Percentiles rank a stretch among this genome's conserved stretches.
Evolutionary conservation across 164 flowering plant genomes (phyloP).

Genomic region (Umbilicus rupestris): DNA sequence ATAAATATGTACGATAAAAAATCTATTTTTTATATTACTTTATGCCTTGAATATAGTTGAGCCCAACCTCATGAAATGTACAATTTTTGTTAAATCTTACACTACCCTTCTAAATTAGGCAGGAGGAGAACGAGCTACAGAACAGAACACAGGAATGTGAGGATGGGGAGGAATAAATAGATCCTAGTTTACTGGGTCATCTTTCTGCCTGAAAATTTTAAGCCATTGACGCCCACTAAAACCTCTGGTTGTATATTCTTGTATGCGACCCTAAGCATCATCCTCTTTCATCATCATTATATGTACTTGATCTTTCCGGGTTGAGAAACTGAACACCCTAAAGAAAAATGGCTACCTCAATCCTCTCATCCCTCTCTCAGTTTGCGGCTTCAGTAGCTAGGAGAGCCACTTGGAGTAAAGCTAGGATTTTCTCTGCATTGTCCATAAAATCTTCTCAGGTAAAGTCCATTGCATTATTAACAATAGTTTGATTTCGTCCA

Average conservation of each 20-base stretch:
- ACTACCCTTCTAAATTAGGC: not conserved
- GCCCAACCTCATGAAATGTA: too few relatives aligned
- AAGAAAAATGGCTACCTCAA: not conserved
- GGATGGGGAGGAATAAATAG: not conserved
- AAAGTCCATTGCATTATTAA: not conserved
- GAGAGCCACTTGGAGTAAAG: not conserved
- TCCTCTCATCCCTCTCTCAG: not conserved
- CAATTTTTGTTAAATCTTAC: too few relatives aligned
- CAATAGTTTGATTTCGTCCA: too few relatives aligned
- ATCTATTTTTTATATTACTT: too few relatives aligned
- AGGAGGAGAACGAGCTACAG: too few relatives aligned
- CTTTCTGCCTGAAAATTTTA: not conserved
- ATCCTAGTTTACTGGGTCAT: not conserved
- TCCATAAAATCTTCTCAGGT: not conserved
- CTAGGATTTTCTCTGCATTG: not conserved
- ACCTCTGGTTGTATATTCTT: not conserved
- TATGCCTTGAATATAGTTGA: too few relatives aligned
- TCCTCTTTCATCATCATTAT: not conserved
- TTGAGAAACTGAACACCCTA: not conserved
- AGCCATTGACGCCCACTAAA: not conserved
- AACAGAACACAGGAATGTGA: not conserved
- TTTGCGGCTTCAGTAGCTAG: not conserved
- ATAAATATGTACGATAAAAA: too few relatives aligned
- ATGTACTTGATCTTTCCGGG: not conserved
- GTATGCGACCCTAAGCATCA: not conserved